These are phyloP conservation scores for Lactarius sp. DNA, from an alignment of 768 basidiomycete genomes.

Conservation along the genomic window DNA sequence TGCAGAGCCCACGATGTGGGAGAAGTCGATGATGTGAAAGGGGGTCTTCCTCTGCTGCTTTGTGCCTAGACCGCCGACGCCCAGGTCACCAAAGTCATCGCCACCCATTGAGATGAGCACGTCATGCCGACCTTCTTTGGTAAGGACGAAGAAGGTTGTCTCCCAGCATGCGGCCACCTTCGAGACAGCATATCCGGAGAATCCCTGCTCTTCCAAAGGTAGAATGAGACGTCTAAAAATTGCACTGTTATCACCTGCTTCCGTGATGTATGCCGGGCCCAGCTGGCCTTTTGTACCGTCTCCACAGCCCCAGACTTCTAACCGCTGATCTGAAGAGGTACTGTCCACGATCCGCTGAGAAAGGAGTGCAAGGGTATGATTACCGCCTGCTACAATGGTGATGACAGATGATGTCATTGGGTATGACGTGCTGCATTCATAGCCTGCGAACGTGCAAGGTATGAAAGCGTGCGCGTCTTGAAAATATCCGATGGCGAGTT, in stretches of 20 bases:
- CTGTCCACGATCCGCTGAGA: constrained; percentile 28
- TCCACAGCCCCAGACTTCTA: constrained; percentile 70
- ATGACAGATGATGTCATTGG: constrained; percentile 33
- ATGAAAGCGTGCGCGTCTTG: constrained; percentile 41
- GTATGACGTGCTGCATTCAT: constrained; percentile 28
- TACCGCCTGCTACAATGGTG: constrained; percentile 64
- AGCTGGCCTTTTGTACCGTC: constrained; percentile 70
- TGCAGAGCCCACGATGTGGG: constrained; percentile 25
- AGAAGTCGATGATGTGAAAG: constrained; percentile 42
- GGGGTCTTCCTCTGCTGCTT: constrained; percentile 21
- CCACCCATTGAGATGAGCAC: constrained; percentile 74
- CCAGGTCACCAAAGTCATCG: constrained; percentile 81
- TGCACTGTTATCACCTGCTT: constrained; percentile 26
- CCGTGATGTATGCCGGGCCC: constrained; percentile 40
- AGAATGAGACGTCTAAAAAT: constrained; percentile 49
- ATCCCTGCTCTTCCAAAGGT: constrained; percentile 33
- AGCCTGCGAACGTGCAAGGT: constrained; percentile 34
- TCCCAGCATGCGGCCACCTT: constrained; percentile 74
- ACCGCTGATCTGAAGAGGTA: not conserved
- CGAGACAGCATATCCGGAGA: constrained; percentile 42
- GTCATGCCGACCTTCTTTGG: constrained; percentile 40
- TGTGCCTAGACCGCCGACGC: constrained; percentile 39
- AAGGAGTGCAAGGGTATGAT: constrained; percentile 71
- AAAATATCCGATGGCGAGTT: constrained; percentile 38
- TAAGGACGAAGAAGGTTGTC: constrained; percentile 69